Evolutionary conservation across 805 yeast genomes (phyloP).

Genomic region (Scheffersomyces coipomensis): DNA sequence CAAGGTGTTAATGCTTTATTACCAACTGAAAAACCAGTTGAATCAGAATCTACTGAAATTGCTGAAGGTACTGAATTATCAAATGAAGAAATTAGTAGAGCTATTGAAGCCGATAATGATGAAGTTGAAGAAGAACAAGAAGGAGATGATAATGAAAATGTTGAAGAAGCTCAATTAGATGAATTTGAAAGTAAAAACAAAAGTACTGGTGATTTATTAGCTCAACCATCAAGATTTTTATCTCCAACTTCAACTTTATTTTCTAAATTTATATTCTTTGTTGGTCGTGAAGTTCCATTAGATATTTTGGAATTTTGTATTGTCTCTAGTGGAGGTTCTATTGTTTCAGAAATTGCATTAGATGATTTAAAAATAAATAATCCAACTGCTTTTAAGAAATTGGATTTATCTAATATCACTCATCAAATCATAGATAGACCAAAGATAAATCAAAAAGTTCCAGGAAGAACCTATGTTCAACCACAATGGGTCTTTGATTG

Average conservation of each 20-base stretch:
- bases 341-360: slow-evolving; percentile 82
- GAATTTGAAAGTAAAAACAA: slow-evolving; percentile 65
- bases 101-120: slow-evolving; percentile 47
- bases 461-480: slow-evolving; percentile 91
- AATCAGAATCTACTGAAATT: slow-evolving; percentile 11
- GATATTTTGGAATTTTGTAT: slow-evolving; percentile 88
- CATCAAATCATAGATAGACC: slow-evolving; percentile 97
- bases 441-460: slow-evolving; percentile 66
- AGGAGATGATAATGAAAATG: slow-evolving; percentile 14
- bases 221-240: slow-evolving; percentile 58
- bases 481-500: slow-evolving; percentile 98
- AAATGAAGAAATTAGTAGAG: slow-evolving; percentile 42
- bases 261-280: slow-evolving; percentile 71
- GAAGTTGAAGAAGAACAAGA: slow-evolving; percentile 12
- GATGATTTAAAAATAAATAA: slow-evolving; percentile 65
- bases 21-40: slow-evolving; percentile 26
- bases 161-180: slow-evolving; percentile 50
- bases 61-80: slow-evolving; percentile 38
- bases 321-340: slow-evolving; percentile 80
- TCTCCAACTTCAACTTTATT: slow-evolving; percentile 68
- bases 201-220: slow-evolving; percentile 65
- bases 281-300: slow-evolving; percentile 94
- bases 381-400: slow-evolving; percentile 41
- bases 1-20: slow-evolving; percentile 34
- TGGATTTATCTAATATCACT: slow-evolving; percentile 70